phyloP scores from a whole-genome alignment of 768 basidiomycete genomes.

The Termitomyces sp. region DNA sequence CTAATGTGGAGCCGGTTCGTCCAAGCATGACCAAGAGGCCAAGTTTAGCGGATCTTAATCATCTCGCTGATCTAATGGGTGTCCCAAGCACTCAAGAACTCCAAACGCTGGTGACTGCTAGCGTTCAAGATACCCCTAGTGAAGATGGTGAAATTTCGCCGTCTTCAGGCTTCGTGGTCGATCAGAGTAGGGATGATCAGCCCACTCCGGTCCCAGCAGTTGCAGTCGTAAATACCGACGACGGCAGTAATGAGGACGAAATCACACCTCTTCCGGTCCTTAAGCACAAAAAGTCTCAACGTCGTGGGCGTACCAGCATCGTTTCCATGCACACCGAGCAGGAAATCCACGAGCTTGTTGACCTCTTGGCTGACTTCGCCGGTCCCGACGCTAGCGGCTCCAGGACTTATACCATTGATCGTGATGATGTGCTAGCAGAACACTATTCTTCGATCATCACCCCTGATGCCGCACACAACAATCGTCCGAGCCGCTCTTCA shows the following conservation, averaged over 20 bases:
- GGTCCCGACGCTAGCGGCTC: neutral
- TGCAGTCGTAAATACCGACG: neutral
- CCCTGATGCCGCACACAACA: neutral
- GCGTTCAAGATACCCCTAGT: neutral
- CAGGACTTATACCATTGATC: neutral
- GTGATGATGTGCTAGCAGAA: neutral
- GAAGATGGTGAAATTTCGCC: neutral
- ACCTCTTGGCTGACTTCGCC: slow-evolving; percentile 33
- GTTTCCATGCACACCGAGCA: slow-evolving; percentile 43
- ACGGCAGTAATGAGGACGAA: slow-evolving; percentile 12
- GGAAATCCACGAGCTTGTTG: slow-evolving; percentile 46
- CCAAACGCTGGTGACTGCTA: neutral
- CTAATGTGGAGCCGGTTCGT: neutral
- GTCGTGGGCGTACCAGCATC: slow-evolving; percentile 31
- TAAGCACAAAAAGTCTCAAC: slow-evolving; percentile 15
- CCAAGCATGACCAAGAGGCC: neutral
- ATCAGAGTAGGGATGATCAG: neutral
- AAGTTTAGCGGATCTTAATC: slow-evolving; percentile 1
- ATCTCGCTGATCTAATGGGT: slow-evolving; percentile 8
- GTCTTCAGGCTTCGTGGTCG: neutral
- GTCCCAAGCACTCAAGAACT: slow-evolving; percentile 5
- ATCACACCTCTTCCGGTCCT: slow-evolving; percentile 21
- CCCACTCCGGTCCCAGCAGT: slow-evolving; percentile 2
- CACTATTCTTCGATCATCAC: neutral
- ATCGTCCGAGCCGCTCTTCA: slow-evolving; percentile 6